Conservation (phyloP, 1,284 basidiomycete species). For the Trichosporon faecale region DNA sequence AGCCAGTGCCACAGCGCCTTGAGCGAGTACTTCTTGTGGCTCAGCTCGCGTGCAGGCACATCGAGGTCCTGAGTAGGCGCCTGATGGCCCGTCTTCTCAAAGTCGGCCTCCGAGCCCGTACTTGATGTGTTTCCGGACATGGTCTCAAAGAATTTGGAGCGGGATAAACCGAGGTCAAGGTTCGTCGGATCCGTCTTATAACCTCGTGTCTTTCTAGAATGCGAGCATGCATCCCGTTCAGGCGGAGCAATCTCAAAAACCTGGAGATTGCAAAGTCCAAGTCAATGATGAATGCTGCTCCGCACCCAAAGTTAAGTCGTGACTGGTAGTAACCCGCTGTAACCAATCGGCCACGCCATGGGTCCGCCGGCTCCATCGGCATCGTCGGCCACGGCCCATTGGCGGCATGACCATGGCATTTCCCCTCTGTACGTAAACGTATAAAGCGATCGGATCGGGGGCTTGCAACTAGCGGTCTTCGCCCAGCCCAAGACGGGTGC, state of each 20-base stretch:
- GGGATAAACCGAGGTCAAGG: background rate
- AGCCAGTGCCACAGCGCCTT: slow-evolving; percentile 16
- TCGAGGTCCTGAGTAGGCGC: background rate
- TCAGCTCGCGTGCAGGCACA: background rate
- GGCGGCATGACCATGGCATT: background rate
- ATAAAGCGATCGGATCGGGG: background rate
- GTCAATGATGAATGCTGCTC: background rate
- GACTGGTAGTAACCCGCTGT: background rate
- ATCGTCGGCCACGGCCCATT: background rate
- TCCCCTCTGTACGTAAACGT: background rate
- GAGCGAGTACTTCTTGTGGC: background rate
- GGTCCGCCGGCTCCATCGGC: background rate
- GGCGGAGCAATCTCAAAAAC: background rate
- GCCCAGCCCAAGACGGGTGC: background rate
- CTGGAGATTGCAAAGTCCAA: background rate
- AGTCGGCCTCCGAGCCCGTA: background rate
- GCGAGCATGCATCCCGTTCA: background rate
- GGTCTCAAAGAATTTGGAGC: background rate
- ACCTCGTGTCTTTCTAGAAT: background rate
- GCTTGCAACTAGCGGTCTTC: background rate
- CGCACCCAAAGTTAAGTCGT: background rate
- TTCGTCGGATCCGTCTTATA: background rate
- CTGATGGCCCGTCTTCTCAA: background rate
- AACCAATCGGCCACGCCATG: background rate
- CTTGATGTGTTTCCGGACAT: background rate